Conservation (phyloP, 352 stramenopile species). For the Elongisporangium undulatum region DNA sequence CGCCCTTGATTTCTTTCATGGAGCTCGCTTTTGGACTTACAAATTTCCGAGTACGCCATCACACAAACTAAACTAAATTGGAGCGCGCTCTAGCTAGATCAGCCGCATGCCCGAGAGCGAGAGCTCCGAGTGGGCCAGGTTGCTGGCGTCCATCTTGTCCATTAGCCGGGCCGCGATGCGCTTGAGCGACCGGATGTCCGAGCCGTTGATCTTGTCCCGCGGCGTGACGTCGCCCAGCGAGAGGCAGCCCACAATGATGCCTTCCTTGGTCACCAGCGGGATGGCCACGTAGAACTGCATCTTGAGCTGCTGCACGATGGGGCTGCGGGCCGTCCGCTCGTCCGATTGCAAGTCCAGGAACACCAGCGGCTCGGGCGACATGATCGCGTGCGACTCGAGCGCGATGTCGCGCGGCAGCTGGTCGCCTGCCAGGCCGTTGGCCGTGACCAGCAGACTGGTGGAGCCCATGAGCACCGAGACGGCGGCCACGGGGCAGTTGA, state of each 20-base stretch:
- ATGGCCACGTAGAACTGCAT: constrained; percentile 80
- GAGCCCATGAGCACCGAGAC: constrained; percentile 66
- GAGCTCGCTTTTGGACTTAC: not conserved
- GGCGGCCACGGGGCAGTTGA: constrained; percentile 64
- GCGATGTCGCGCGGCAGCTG: constrained; percentile 75
- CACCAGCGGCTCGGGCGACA: constrained; percentile 66
- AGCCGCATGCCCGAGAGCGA: not conserved
- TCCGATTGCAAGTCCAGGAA: constrained; percentile 74
- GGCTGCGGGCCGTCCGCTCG: constrained; percentile 75
- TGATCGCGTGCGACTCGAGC: constrained; percentile 71
- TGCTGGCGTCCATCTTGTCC: constrained; percentile 64
- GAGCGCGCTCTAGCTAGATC: not conserved
- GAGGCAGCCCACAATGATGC: constrained; percentile 64
- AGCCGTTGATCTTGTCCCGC: constrained; percentile 56
- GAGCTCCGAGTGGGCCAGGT: constrained; percentile 2
- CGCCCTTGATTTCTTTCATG: constrained; percentile 3
- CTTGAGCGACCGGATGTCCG: constrained; percentile 62
- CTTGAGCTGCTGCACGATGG: constrained; percentile 57
- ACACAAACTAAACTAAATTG: not conserved
- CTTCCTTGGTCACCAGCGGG: constrained; percentile 65
- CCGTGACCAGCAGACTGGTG: constrained; percentile 73
- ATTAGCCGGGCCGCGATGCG: constrained; percentile 66
- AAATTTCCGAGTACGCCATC: not conserved
- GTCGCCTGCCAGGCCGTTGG: constrained; percentile 67
- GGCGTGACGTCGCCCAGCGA: constrained; percentile 63